Evolutionary conservation across 202 grass and related monocot species (phyloP).

Genomic region (Setaria italica): DNA sequence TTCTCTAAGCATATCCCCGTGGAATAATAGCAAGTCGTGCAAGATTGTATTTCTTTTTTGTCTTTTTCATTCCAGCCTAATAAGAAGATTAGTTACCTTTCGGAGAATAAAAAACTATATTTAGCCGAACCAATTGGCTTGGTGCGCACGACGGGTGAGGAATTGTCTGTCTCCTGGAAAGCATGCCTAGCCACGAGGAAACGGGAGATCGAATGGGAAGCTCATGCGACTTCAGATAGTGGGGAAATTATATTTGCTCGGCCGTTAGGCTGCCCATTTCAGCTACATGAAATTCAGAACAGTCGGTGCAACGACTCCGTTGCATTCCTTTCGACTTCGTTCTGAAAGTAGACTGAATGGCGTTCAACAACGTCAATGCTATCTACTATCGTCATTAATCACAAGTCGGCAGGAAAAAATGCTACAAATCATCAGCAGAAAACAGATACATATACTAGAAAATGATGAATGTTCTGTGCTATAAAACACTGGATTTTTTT

Average conservation of each 20-base stretch:
- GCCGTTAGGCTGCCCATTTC: slow-evolving; percentile 45
- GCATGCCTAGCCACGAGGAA: not conserved
- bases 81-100: not conserved
- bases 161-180: not conserved
- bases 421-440: not conserved
- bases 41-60: not conserved
- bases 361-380: slow-evolving; percentile 11
- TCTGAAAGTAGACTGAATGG: slow-evolving; percentile 14
- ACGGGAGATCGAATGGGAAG: not conserved
- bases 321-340: slow-evolving; percentile 28
- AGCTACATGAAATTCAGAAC: slow-evolving; percentile 34
- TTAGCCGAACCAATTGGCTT: not conserved
- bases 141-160: not conserved
- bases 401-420: not conserved
- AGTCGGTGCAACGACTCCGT: slow-evolving; percentile 40
- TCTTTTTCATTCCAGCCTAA: not conserved
- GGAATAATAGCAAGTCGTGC: no score
- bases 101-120: not conserved
- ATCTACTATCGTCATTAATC: not conserved
- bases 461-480: not conserved
- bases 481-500: not conserved
- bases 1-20: no score
- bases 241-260: not conserved
- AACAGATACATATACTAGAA: not conserved
- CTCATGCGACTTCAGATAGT: not conserved